Evolutionary conservation across 1,139 yeast genomes (phyloP).

Genomic region (Suhomyces anneliseae): DNA sequence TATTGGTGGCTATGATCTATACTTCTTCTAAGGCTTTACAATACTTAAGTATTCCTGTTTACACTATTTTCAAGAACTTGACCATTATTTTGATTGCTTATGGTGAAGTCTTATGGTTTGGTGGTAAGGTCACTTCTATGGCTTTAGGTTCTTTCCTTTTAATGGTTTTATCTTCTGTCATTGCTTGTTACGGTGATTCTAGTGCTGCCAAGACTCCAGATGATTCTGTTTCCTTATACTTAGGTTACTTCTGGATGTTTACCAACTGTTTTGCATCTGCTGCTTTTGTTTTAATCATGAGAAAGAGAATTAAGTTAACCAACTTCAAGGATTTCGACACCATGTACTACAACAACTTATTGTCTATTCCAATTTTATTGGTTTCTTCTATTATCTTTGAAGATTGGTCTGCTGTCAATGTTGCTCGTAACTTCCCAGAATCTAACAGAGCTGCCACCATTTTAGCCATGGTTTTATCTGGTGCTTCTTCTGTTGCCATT

Average conservation of each 20-base stretch:
- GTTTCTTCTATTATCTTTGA: slow-evolving; percentile 74
- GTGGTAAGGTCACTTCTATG: slow-evolving; percentile 89
- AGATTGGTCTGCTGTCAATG: slow-evolving; percentile 87
- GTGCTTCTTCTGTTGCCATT: slow-evolving; percentile 92
- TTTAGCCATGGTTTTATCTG: slow-evolving; percentile 85
- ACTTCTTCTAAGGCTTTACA: slow-evolving; percentile 95
- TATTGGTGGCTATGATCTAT: slow-evolving; percentile 91
- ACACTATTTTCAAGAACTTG: slow-evolving; percentile 95
- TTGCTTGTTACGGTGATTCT: slow-evolving; percentile 83
- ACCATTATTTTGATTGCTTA: slow-evolving; percentile 96
- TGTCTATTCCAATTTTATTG: slow-evolving; percentile 86
- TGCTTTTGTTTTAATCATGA: slow-evolving; percentile 87
- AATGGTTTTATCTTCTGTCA: slow-evolving; percentile 90
- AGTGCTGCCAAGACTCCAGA: slow-evolving; percentile 35
- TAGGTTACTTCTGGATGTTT: slow-evolving; percentile 97
- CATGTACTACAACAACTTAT: slow-evolving; percentile 94
- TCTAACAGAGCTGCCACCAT: slow-evolving; percentile 67
- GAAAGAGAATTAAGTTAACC: slow-evolving; percentile 95
- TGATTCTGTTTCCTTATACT: slow-evolving; percentile 49
- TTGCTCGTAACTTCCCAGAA: slow-evolving; percentile 74
- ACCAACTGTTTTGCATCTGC: slow-evolving; percentile 93
- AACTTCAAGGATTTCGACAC: slow-evolving; percentile 98
- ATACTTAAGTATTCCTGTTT: slow-evolving; percentile 88
- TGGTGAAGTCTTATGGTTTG: slow-evolving; percentile 97
- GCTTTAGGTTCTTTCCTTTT: slow-evolving; percentile 82